Base-by-base conservation (phyloP, 306 rosid genomes). In the Cyclanthera cordifolia region DNA sequence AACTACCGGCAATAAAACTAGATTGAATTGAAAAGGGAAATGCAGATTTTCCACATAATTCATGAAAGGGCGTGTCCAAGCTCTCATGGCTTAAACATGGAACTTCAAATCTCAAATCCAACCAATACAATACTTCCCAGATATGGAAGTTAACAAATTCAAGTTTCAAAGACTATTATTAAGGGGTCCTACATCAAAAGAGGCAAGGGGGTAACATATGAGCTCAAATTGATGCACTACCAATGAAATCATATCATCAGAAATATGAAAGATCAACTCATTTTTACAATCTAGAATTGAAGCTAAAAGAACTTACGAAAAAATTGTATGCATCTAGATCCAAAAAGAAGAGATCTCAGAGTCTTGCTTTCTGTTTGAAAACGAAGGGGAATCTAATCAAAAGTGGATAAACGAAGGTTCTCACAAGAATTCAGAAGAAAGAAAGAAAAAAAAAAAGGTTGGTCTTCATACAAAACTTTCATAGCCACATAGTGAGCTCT, bases 401-500 rank as follows among this genome's bases (percentile, higher is more conserved):
- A 61, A 39, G 17, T 61, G 50, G 68, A 39, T 61, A 61, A 37
- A 61, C 39, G 50, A 6, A 39, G 28, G 50, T 39, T 61, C 68
- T 61, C 50, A 61, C 50, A 61, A 46, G 46, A 60, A 60, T 60
- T 60, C 27, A 60, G 27, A 37, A 49, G 10, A 19, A 39, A 37
- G n/a, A 19, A 60, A 37, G 19, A 19, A 37, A 34, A 34, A 9
- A n/a, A n/a, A n/a, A n/a, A n/a, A n/a, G n/a, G 66, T 32, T 30
- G 66, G 4, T 30, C 66, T 60, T 37, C 24, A 37, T 24, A 34
- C 14, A 53, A 53, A 8, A 25, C 34, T 54, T 54, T 54, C 34
- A 54, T 54, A 15, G 32, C 50, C 68, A 61, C 68, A 61, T 61
- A 50, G 49, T 61, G 30, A 61, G 28, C 68, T 37, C 68, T 19